Percentiles rank a stretch among this genome's conserved stretches.
phyloP scores from a whole-genome alignment of 2,329 filamentous ascomycete species.

The Fusarium sp. region DNA sequence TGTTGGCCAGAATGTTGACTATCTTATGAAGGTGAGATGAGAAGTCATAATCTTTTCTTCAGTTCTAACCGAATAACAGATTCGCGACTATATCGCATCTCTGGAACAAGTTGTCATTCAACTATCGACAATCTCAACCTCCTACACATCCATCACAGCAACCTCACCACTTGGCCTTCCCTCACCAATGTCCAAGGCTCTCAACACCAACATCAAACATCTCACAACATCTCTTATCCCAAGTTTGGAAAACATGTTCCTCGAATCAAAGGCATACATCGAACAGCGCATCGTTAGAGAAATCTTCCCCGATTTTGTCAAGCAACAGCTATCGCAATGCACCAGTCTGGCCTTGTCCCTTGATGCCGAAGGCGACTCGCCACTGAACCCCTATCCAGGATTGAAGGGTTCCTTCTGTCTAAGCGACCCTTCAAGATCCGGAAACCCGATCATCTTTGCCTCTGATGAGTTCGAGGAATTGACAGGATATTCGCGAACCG shows the following conservation, averaged over 20 bases:
- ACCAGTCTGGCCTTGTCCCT: constrained; percentile 58
- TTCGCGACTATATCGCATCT: constrained; percentile 59
- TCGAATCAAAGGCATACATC: constrained; percentile 56
- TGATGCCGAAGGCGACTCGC: constrained; percentile 46
- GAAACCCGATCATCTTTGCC: constrained; percentile 62
- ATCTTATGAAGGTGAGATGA: constrained; percentile 59
- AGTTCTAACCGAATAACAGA: constrained; percentile 32
- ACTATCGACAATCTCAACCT: constrained; percentile 54
- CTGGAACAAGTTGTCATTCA: constrained; percentile 58
- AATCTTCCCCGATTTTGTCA: constrained; percentile 65
- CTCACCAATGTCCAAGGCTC: constrained; percentile 51
- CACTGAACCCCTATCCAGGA: constrained; percentile 58
- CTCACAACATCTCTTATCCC: constrained; percentile 58
- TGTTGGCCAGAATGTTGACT: constrained; percentile 63
- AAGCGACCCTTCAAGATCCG: constrained; percentile 61
- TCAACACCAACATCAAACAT: constrained; percentile 60
- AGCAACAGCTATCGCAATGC: constrained; percentile 60
- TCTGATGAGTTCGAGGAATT: constrained; percentile 64
- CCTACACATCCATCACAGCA: constrained; percentile 57
- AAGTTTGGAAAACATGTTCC: constrained; percentile 58
- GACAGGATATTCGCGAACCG: constrained; percentile 60
- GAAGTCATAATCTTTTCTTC: neutral
- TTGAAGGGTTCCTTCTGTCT: constrained; percentile 69
- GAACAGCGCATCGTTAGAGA: constrained; percentile 58
- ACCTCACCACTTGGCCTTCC: constrained; percentile 57